Evolutionary conservation across 331 rosid genomes (phyloP).

Genomic region (Spiraea crenata): DNA sequence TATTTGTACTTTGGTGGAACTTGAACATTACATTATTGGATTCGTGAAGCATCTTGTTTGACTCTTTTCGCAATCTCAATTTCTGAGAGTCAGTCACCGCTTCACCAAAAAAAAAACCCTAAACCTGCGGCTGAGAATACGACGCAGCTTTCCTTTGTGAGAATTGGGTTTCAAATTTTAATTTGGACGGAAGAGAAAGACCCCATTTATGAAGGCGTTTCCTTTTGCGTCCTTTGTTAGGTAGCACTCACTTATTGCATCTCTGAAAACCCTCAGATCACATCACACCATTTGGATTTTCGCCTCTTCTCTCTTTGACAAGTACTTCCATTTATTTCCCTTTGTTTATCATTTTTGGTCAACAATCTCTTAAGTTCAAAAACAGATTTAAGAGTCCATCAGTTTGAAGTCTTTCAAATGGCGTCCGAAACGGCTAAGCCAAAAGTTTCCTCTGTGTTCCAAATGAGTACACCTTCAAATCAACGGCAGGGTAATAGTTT

Average conservation of each 20-base stretch:
- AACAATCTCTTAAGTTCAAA: too few relatives aligned
- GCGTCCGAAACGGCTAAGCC: constrained; percentile 21
- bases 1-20: too few relatives aligned
- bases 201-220: not conserved
- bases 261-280: not conserved
- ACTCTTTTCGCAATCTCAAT: too few relatives aligned
- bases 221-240: constrained; percentile 2
- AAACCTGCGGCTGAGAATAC: too few relatives aligned
- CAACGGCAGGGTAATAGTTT: constrained; percentile 12
- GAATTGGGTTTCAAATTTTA: not conserved
- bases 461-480: constrained; percentile 25
- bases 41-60: too few relatives aligned
- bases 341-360: too few relatives aligned
- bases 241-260: constrained; percentile 2
- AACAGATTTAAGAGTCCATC: too few relatives aligned
- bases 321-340: not conserved
- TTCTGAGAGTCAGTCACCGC: too few relatives aligned
- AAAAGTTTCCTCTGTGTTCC: constrained; percentile 22
- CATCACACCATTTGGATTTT: not conserved
- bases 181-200: not conserved
- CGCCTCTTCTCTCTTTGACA: not conserved
- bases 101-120: not conserved
- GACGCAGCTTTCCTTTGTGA: not conserved
- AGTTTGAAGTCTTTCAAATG: not conserved
- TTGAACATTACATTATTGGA: too few relatives aligned